Conservation (phyloP, 202 grass and related monocot genomes). For the Setaria italica region DNA sequence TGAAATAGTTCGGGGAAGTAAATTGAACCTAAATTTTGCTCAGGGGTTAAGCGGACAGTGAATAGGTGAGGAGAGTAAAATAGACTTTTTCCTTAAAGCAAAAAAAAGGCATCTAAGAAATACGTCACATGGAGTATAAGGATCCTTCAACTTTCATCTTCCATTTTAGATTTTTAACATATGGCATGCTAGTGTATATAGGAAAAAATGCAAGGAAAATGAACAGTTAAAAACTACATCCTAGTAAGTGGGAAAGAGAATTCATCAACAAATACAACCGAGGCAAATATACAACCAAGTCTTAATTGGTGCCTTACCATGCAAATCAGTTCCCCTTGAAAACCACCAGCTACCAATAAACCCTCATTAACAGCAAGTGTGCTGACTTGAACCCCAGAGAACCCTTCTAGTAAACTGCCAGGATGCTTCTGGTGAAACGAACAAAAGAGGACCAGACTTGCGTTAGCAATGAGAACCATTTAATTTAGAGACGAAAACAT, state of each 20-base stretch:
- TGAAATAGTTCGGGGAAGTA: too few species aligned
- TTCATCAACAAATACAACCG: not conserved
- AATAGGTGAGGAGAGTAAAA: too few species aligned
- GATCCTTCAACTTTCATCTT: slow-evolving; percentile 25
- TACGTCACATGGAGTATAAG: not conserved
- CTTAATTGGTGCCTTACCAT: slow-evolving; percentile 57
- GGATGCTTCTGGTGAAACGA: slow-evolving; percentile 71
- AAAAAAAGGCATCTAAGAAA: slow-evolving; percentile 9
- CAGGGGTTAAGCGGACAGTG: too few species aligned
- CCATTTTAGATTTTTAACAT: slow-evolving; percentile 3
- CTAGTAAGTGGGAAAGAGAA: not conserved
- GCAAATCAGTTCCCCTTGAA: slow-evolving; percentile 94
- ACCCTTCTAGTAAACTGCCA: slow-evolving; percentile 79
- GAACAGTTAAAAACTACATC: not conserved
- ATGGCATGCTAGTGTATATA: slow-evolving; percentile 11
- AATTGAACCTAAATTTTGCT: too few species aligned
- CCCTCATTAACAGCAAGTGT: slow-evolving; percentile 84
- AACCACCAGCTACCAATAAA: slow-evolving; percentile 92
- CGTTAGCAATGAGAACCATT: not conserved
- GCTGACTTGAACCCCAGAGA: slow-evolving; percentile 84
- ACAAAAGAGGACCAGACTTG: not conserved
- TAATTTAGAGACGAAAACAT: slow-evolving; percentile 24
- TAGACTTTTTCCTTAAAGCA: too few species aligned
- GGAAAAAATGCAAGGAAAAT: not conserved
- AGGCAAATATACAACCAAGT: slow-evolving; percentile 12